phyloP scores from a whole-genome alignment of 495 filamentous ascomycete genomes.

The Tuber aestivum region DNA sequence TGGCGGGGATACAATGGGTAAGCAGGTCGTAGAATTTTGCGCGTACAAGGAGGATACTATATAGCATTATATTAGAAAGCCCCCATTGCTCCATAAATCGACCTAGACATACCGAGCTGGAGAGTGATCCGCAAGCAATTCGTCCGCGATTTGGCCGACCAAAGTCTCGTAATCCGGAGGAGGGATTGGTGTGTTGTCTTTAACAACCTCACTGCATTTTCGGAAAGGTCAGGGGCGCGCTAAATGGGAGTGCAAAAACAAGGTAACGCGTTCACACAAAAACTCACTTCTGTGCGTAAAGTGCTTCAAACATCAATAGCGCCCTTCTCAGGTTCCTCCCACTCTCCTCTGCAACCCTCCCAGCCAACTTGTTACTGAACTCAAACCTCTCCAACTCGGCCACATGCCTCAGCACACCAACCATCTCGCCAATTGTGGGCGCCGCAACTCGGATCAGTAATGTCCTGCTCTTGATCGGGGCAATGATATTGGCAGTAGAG shows the following conservation, averaged over 20 bases:
- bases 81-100: background rate
- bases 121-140: constrained; percentile 86
- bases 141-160: constrained; percentile 75
- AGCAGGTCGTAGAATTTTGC: constrained; percentile 91
- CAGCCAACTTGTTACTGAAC: constrained; percentile 62
- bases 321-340: constrained; percentile 84
- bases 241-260: constrained; percentile 19
- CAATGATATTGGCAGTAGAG: constrained; percentile 94
- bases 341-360: constrained; percentile 82
- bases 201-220: constrained; percentile 71
- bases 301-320: constrained; percentile 89
- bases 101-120: constrained; percentile 53
- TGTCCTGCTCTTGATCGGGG: constrained; percentile 83
- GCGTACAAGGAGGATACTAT: constrained; percentile 68
- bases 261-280: background rate
- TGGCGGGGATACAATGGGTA: constrained; percentile 92
- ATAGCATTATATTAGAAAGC: background rate
- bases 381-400: constrained; percentile 73
- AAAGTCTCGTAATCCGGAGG: constrained; percentile 95
- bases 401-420: constrained; percentile 63
- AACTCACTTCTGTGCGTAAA: constrained; percentile 89
- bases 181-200: constrained; percentile 78
- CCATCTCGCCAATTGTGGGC: constrained; percentile 78
- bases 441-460: constrained; percentile 87
- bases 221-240: constrained; percentile 16